A percentile compares a stretch with the other conserved stretches of the same genome.
Conservation (phyloP, 2,329 filamentous ascomycete genomes). For the Colletotrichum tanaceti region DNA sequence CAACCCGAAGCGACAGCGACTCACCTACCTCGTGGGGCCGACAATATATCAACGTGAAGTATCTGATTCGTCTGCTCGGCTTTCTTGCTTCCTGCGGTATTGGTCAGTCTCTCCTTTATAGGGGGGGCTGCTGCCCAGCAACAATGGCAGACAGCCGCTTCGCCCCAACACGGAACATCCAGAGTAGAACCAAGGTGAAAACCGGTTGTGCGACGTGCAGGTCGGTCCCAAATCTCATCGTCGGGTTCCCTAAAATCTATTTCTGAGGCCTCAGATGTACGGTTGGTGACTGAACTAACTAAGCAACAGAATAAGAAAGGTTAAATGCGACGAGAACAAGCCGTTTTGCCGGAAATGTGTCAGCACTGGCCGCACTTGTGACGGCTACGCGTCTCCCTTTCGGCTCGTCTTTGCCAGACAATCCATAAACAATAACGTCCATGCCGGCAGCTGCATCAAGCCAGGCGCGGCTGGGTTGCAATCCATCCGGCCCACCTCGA, state of each 20-base stretch:
- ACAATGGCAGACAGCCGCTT: slow-evolving; percentile 44
- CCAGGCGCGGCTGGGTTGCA: slow-evolving; percentile 39
- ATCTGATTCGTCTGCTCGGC: too few relatives aligned
- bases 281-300: slow-evolving; percentile 35
- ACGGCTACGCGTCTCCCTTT: slow-evolving; percentile 57
- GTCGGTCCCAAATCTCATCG: slow-evolving; percentile 47
- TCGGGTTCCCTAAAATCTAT: slow-evolving; percentile 3
- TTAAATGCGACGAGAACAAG: slow-evolving; percentile 54
- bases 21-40: too few relatives aligned
- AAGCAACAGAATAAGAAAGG: slow-evolving; percentile 49
- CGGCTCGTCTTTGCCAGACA: slow-evolving; percentile 44
- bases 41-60: too few relatives aligned
- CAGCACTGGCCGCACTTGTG: slow-evolving; percentile 55
- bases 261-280: too few relatives aligned
- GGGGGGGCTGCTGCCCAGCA: neutral
- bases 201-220: slow-evolving; percentile 58
- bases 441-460: slow-evolving; percentile 26
- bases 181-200: slow-evolving; percentile 52
- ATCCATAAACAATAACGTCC: slow-evolving; percentile 16
- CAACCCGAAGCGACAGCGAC: too few relatives aligned
- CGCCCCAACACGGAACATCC: slow-evolving; percentile 45
- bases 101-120: too few relatives aligned
- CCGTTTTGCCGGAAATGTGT: slow-evolving; percentile 52
- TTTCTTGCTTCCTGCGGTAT: too few relatives aligned
- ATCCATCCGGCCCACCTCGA: slow-evolving; percentile 41